A percentile compares a stretch with the other conserved stretches of the same genome.
phyloP scores from a whole-genome alignment of 352 stramenopile genomes.

The Phytopythium delawarense region DNA sequence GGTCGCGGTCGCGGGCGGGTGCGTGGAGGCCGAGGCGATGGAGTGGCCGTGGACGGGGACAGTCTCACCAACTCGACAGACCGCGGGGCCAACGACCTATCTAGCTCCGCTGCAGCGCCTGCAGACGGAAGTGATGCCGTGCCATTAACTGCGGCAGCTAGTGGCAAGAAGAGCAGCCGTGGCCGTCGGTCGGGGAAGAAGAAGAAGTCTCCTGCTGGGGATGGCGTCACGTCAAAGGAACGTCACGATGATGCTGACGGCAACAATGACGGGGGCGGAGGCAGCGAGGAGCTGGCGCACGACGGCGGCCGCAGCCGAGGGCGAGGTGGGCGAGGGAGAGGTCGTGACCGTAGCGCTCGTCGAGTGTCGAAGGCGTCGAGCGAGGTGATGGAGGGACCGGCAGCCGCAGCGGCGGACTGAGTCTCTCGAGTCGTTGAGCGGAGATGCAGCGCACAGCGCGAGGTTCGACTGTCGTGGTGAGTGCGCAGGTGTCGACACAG shows the following conservation, averaged over 20 bases:
- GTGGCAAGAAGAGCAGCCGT: not conserved
- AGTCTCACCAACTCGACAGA: not conserved
- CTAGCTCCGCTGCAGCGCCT: not conserved
- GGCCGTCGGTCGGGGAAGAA: not conserved
- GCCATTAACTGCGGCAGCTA: not conserved
- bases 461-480: not conserved
- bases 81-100: too few relatives aligned
- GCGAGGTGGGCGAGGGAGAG: not conserved
- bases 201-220: not conserved
- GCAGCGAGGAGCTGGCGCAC: not conserved
- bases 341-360: not conserved
- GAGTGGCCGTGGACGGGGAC: not conserved
- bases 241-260: conserved; percentile 6
- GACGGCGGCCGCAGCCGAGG: not conserved
- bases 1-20: conserved; percentile 22
- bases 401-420: not conserved
- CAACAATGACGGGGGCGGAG: conserved; percentile 10
- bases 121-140: not conserved
- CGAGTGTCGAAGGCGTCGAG: conserved; percentile 4
- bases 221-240: not conserved
- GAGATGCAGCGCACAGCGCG: not conserved
- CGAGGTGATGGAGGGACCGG: conserved; percentile 5
- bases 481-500: not conserved
- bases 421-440: not conserved
- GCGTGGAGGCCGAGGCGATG: conserved; percentile 27